phyloP scores from a whole-genome alignment of 352 stramenopile genomes.

The Phytophthora meadii region DNA sequence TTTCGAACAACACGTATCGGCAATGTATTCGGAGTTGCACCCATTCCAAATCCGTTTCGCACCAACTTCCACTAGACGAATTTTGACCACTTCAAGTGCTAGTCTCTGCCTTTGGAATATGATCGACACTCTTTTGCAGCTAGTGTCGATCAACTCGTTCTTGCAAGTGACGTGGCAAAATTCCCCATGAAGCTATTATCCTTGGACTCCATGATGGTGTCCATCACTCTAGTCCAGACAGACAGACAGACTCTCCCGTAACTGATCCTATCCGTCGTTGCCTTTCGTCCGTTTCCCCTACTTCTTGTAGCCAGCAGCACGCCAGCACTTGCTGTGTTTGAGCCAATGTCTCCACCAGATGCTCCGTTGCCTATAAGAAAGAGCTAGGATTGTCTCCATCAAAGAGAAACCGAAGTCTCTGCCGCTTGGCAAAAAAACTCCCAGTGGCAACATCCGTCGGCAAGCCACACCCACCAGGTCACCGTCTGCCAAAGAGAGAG shows the following conservation, averaged over 20 bases:
- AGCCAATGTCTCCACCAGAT: conserved; percentile 26
- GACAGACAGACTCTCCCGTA: conserved; percentile 16
- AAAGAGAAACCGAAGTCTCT: conserved; percentile 37
- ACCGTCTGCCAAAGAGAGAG: conserved; percentile 4
- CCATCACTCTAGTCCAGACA: too few species aligned
- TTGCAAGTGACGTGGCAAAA: conserved; percentile 5
- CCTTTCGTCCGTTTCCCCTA: conserved; percentile 13
- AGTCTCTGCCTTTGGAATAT: conserved; percentile 5
- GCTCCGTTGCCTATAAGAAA: conserved; percentile 11
- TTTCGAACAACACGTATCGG: too few species aligned
- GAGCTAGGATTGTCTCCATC: conserved; percentile 3
- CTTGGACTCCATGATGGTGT: neutral
- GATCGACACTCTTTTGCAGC: neutral
- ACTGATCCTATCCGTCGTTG: conserved; percentile 12
- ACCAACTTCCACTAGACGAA: conserved; percentile 7
- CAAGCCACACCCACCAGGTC: conserved; percentile 10
- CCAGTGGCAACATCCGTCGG: conserved; percentile 8
- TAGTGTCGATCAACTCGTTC: conserved; percentile 12
- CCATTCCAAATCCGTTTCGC: too few species aligned
- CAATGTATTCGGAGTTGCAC: too few species aligned
- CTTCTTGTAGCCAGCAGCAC: neutral
- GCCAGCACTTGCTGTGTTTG: conserved; percentile 9
- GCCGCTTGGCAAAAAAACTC: conserved; percentile 21
- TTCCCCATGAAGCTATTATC: too few species aligned
- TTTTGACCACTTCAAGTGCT: neutral